Base-by-base conservation (phyloP, 83 land plant genomes). In the Larix sibirica region DNA sequence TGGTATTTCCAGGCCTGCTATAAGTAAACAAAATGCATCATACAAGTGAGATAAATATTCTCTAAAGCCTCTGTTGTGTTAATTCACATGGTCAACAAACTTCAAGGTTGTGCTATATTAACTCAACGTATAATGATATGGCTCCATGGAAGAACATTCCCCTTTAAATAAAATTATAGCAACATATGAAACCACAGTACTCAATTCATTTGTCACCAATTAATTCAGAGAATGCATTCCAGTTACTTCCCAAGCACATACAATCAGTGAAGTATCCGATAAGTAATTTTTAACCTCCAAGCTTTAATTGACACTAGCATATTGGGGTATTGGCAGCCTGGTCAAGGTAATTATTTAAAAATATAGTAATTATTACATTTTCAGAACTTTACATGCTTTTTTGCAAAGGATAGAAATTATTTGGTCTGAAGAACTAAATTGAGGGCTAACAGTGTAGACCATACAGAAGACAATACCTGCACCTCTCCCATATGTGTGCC, bases 401-500 rank as follows among this genome's bases (percentile, higher is more conserved):
- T 23, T 5, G 24, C 20, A 58, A 16, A 42, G 26, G 23, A 56
- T 12, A 24, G 42, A 59, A 56, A 79, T 56, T 23, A 56, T 18
- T 58, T 61, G 33, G 26, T 59, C 47, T 62, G 3, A 21, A 80
- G 31, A 38, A 17, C 26, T 5, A 33, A 2, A 21, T 20, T 59
- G 58, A 21, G 3, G 68, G 31, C 36, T 24, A 31, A 76, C 23
- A n/a, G 23, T 40, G 47, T 24, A 36, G 28, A 42, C 40, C 26
- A 13, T 54, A 18, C 59, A 75, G 67, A 79, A 69, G 62, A 36
- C 31, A 68, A 79, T 81, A 95, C 98, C 94, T 95, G 96, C 21
- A 97, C 92, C 83, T 97, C 96, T 21, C 99, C 99, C 59, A 85
- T 90, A 71, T 90, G 94, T 9, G 97, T 97, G 24, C 99, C 99